These are phyloP conservation scores for Discostella pseudostelligera DNA, from an alignment of 108 stramenopile species.

Conservation along the genomic window DNA sequence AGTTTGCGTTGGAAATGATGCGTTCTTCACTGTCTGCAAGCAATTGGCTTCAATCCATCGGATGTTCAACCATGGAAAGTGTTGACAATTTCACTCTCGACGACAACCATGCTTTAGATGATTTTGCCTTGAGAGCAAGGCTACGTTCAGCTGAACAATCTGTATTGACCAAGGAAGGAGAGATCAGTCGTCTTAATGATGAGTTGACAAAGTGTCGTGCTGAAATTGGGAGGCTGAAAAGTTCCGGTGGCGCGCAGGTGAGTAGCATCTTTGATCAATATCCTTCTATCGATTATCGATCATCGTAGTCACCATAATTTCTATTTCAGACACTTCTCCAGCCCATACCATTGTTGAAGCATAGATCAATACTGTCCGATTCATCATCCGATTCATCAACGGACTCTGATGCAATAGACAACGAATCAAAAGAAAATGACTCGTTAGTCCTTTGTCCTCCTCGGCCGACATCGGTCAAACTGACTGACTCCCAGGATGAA, in stretches of 20 bases:
- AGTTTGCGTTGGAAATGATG: conserved; percentile 68
- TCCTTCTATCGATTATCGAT: conserved; percentile 35
- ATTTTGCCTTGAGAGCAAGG: conserved; percentile 43
- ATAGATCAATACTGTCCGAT: conserved; percentile 43
- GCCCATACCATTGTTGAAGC: conserved; percentile 1
- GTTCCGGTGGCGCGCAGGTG: conserved; percentile 35
- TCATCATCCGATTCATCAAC: conserved; percentile 25
- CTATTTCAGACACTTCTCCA: conserved; percentile 26
- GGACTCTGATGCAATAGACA: conserved; percentile 17
- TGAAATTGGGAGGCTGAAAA: conserved; percentile 76
- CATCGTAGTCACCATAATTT: too few relatives aligned
- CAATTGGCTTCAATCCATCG: conserved; percentile 67
- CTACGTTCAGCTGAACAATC: conserved; percentile 42
- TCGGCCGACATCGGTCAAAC: conserved; percentile 17
- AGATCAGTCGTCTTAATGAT: conserved; percentile 53
- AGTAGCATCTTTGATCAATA: conserved; percentile 4
- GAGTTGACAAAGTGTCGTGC: conserved; percentile 69
- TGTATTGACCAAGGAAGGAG: conserved; percentile 40
- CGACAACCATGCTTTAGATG: conserved; percentile 32
- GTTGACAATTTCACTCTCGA: conserved; percentile 4
- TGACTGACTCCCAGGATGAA: conserved; percentile 49
- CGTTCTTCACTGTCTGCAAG: conserved; percentile 59
- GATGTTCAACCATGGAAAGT: conserved; percentile 4
- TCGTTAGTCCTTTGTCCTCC: conserved; percentile 36
- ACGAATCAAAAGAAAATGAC: conserved; percentile 11